Evolutionary conservation across 345 rosid species (phyloP).

Genomic region (Gossypium anomalum): DNA sequence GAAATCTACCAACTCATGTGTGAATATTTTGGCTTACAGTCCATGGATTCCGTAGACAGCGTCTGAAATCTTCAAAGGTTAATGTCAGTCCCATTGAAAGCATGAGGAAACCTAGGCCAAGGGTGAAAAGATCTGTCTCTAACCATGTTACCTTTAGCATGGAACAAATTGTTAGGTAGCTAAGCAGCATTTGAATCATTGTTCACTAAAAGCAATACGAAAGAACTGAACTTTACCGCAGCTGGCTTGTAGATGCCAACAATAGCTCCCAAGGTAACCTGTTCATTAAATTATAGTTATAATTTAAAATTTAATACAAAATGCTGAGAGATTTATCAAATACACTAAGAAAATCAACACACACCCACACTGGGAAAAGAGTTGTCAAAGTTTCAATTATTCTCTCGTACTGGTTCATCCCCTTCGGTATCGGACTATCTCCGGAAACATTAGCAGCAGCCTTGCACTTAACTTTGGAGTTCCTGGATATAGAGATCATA

Average conservation of each 20-base stretch:
- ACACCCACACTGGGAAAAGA: slow-evolving; percentile 89
- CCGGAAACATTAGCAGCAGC: slow-evolving; percentile 61
- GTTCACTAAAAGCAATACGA: neutral
- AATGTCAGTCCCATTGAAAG: slow-evolving; percentile 95
- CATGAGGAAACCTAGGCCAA: slow-evolving; percentile 91
- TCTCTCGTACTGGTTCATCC: slow-evolving; percentile 67
- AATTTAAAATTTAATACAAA: neutral
- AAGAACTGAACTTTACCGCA: slow-evolving; percentile 46
- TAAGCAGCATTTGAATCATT: slow-evolving; percentile 14
- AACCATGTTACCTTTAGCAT: slow-evolving; percentile 81
- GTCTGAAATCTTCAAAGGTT: slow-evolving; percentile 84
- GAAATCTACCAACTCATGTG: slow-evolving; percentile 11
- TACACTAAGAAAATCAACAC: slow-evolving; percentile 16
- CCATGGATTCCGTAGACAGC: slow-evolving; percentile 92
- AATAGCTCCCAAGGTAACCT: slow-evolving; percentile 85
- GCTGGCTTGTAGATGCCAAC: slow-evolving; percentile 87
- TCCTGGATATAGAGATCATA: slow-evolving; percentile 33
- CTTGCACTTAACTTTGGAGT: slow-evolving; percentile 41
- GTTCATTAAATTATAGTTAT: slow-evolving; percentile 14
- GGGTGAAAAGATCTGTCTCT: slow-evolving; percentile 80
- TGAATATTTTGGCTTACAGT: slow-evolving; percentile 47
- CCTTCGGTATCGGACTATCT: slow-evolving; percentile 48
- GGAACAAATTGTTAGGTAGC: slow-evolving; percentile 8
- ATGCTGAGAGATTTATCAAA: neutral
- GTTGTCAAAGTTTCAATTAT: slow-evolving; percentile 81